Conservation (phyloP, 1,139 yeast genomes). For the Lodderomyces jiufengensis region DNA sequence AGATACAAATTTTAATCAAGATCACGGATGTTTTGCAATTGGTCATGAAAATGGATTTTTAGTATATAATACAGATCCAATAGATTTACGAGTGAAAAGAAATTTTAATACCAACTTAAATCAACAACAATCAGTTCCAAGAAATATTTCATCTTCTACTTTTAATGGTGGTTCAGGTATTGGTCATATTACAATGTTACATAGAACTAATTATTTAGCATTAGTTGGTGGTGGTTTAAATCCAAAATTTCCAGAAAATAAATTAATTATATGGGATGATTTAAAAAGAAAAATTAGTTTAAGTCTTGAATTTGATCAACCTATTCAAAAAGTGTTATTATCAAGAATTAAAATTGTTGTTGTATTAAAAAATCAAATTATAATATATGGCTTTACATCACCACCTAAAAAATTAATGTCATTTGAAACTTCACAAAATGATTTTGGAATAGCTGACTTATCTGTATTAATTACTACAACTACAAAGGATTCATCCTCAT, state of each 20-base stretch:
- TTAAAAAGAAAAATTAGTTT: constrained; percentile 73
- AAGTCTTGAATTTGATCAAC: constrained; percentile 68
- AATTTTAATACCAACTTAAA: constrained; percentile 29
- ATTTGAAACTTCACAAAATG: constrained; percentile 71
- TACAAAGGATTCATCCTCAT: constrained; percentile 1
- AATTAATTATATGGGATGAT: constrained; percentile 88
- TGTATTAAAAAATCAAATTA: constrained; percentile 61
- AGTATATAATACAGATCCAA: constrained; percentile 86
- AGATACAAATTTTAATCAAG: constrained; percentile 77
- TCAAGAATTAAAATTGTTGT: constrained; percentile 75
- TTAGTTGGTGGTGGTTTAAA: constrained; percentile 83
- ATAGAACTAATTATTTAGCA: constrained; percentile 85
- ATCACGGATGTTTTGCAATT: constrained; percentile 83
- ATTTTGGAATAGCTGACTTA: constrained; percentile 65
- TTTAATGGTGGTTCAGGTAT: constrained; percentile 49
- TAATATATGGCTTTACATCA: constrained; percentile 75
- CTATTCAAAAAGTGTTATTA: constrained; percentile 68
- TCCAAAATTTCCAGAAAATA: constrained; percentile 75
- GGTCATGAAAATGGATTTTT: constrained; percentile 80
- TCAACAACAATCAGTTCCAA: neutral
- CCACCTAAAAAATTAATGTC: constrained; percentile 70
- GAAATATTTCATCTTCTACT: neutral
- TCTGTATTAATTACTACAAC: constrained; percentile 23
- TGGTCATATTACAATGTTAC: constrained; percentile 76
- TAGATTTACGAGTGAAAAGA: constrained; percentile 73